These are phyloP conservation scores for Beauveria rudraprayagi DNA, from an alignment of 2,329 filamentous ascomycete genomes.

Conservation along the genomic window DNA sequence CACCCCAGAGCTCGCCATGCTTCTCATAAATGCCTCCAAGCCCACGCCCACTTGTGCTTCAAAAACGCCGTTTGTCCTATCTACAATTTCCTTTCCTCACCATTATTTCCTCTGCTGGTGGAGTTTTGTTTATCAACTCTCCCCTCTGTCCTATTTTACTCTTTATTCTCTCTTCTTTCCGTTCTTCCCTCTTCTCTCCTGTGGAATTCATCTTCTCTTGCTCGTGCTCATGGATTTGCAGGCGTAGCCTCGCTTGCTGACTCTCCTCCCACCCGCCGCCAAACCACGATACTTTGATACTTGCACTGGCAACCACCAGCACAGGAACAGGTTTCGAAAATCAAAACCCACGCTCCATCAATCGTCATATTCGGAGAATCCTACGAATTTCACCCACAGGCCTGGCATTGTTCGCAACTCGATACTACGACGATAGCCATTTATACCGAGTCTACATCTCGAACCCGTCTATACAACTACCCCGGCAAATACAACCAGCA, in stretches of 20 bases:
- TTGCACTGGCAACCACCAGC: background rate
- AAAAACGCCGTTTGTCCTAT: conserved; percentile 6
- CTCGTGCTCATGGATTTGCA: conserved; percentile 4
- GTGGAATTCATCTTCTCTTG: background rate
- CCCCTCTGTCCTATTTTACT: background rate
- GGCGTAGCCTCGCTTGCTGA: conserved; percentile 1
- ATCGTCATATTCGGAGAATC: background rate
- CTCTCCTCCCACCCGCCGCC: background rate
- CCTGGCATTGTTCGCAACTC: background rate
- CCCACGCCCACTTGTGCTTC: conserved; percentile 8
- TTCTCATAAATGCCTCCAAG: conserved; percentile 10
- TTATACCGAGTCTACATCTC: background rate
- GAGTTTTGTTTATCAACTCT: conserved; percentile 8
- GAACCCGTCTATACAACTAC: background rate
- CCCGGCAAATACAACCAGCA: background rate
- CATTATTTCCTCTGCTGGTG: conserved; percentile 3
- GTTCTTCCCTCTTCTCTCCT: background rate
- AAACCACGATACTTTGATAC: background rate
- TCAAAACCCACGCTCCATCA: background rate
- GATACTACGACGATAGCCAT: background rate
- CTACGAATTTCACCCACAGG: background rate
- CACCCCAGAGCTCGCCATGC: background rate
- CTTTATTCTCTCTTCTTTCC: background rate
- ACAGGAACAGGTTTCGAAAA: background rate
- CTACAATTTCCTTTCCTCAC: background rate